phyloP scores from a whole-genome alignment of 2,329 filamentous ascomycete genomes.

The Paracamarosporium sp. region DNA sequence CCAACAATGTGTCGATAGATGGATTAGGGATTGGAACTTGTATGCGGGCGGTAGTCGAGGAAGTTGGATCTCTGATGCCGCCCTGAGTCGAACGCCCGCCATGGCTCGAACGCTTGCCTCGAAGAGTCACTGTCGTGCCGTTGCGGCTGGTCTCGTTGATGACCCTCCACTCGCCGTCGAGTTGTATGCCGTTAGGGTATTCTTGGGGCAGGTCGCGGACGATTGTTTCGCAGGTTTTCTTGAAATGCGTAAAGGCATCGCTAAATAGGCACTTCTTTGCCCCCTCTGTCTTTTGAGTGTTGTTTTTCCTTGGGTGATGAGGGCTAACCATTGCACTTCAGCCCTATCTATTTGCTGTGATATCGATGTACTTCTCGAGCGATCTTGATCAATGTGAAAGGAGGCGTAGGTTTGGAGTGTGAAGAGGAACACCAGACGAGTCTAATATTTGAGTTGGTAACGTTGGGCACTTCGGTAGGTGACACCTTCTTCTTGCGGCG shows the following conservation, averaged over 20 bases:
- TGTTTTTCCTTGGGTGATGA: neutral
- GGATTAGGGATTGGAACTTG: neutral
- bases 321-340: neutral
- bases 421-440: neutral
- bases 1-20: neutral
- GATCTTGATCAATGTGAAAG: neutral
- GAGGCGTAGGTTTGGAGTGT: neutral
- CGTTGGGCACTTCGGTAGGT: neutral
- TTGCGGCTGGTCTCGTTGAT: neutral
- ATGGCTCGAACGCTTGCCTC: constrained; percentile 6
- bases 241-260: neutral
- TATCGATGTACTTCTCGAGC: neutral
- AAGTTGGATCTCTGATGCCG: neutral
- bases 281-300: neutral
- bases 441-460: neutral
- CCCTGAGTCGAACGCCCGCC: constrained; percentile 11
- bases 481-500: neutral
- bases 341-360: neutral
- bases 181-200: neutral
- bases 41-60: neutral
- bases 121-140: neutral
- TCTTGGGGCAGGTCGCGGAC: neutral
- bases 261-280: neutral
- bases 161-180: neutral
- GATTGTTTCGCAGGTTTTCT: neutral